These are phyloP conservation scores for Lenwebbia sp. DNA, from an alignment of 345 rosid species.

Conservation along the genomic window DNA sequence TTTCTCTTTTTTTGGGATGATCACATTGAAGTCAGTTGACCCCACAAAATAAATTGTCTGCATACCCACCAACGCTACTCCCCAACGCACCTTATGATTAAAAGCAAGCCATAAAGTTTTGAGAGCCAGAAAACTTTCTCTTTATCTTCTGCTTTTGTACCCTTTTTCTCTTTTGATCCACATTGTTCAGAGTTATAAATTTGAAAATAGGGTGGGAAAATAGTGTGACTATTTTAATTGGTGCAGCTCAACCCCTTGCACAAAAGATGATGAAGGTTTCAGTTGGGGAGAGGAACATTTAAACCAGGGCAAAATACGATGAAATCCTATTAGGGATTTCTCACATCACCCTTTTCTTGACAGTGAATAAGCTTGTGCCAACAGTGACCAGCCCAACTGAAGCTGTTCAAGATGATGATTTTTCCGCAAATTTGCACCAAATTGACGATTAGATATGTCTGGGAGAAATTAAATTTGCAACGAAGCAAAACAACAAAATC, in stretches of 20 bases:
- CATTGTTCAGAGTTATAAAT: background rate
- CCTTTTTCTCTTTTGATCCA: background rate
- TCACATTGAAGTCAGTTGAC: slow-evolving; percentile 12
- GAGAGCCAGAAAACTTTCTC: background rate
- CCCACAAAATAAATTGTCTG: slow-evolving; percentile 22
- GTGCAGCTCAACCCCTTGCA: slow-evolving; percentile 10
- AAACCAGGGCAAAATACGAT: background rate
- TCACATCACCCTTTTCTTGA: background rate
- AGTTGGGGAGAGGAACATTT: slow-evolving; percentile 14
- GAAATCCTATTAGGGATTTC: background rate
- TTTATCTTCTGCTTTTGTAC: background rate
- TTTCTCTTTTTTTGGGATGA: background rate
- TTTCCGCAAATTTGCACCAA: background rate
- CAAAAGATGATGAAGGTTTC: slow-evolving; percentile 23
- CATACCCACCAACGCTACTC: slow-evolving; percentile 20
- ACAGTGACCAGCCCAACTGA: background rate
- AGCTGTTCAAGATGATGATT: background rate
- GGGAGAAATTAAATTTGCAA: background rate
- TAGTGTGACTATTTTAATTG: slow-evolving; percentile 16
- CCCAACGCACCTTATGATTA: slow-evolving; percentile 19
- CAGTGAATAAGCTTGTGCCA: background rate
- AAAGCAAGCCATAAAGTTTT: slow-evolving; percentile 8
- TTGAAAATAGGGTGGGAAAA: background rate
- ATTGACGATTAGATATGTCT: background rate
- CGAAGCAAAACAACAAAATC: background rate